These are phyloP conservation scores for Angomonas ambiguus DNA, from an alignment of 208 protist species.

Conservation along the genomic window DNA sequence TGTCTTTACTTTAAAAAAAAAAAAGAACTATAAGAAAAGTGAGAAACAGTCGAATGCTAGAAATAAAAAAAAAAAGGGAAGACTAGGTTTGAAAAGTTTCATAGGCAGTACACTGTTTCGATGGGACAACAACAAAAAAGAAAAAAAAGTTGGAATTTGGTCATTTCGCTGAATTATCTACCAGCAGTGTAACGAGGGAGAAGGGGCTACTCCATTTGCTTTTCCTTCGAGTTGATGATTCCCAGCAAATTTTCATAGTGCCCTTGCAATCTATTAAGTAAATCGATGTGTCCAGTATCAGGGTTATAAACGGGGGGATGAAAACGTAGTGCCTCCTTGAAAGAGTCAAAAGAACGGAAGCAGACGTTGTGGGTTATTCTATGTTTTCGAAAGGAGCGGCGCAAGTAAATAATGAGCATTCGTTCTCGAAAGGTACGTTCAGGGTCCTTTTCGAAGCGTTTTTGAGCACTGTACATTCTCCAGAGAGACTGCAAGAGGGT, in stretches of 20 bases:
- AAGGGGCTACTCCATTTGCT: neutral
- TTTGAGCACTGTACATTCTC: constrained; percentile 64
- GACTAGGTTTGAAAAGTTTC: too few species aligned
- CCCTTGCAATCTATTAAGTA: constrained; percentile 56
- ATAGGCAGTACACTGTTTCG: too few species aligned
- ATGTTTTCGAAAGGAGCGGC: constrained; percentile 6
- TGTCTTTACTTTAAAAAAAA: too few species aligned
- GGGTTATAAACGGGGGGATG: constrained; percentile 59
- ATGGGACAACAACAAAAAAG: neutral
- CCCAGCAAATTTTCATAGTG: constrained; percentile 31
- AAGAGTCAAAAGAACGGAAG: too few species aligned
- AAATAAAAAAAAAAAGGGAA: neutral
- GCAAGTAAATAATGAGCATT: neutral
- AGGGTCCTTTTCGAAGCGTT: constrained; percentile 57
- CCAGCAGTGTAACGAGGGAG: neutral
- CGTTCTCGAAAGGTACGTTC: constrained; percentile 18
- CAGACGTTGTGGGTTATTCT: too few species aligned
- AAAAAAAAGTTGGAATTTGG: constrained; percentile 5
- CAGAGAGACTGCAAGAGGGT: constrained; percentile 80
- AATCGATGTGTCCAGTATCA: constrained; percentile 54
- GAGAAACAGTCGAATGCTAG: neutral
- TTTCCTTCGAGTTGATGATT: neutral
- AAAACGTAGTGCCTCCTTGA: constrained; percentile 41
- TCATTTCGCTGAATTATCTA: too few species aligned
- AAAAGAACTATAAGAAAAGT: neutral